Evolutionary conservation across 2,329 filamentous ascomycete genomes (phyloP).

Genomic region (Leptographium galeiforme): DNA sequence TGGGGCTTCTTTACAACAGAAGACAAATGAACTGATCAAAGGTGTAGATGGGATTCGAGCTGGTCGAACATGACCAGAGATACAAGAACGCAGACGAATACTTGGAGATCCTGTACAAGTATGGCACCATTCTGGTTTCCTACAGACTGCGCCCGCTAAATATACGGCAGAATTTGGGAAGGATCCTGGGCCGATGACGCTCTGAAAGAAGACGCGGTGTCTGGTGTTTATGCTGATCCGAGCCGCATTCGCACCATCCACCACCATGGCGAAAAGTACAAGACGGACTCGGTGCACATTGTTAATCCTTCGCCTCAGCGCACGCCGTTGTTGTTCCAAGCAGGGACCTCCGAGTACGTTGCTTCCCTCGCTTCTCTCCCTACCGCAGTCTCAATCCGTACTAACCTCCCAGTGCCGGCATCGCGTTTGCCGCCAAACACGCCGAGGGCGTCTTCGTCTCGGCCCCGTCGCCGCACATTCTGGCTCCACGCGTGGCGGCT

Average conservation of each 20-base stretch:
- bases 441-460: slow-evolving; percentile 13
- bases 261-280: neutral
- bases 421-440: slow-evolving; percentile 12
- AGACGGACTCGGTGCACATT: neutral
- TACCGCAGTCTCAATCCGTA: no score
- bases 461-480: slow-evolving; percentile 1
- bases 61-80: slow-evolving; percentile 9
- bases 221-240: slow-evolving; percentile 5
- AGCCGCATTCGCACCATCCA: slow-evolving; percentile 1
- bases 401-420: slow-evolving; percentile 3
- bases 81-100: slow-evolving; percentile 12
- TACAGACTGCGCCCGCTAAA: no score
- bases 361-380: no score
- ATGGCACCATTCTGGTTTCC: no score
- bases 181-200: slow-evolving; percentile 5
- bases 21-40: no score
- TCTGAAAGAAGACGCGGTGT: slow-evolving; percentile 1
- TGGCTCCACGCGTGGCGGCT: no score
- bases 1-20: no score
- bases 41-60: neutral
- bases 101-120: slow-evolving; percentile 11
- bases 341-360: slow-evolving; percentile 10
- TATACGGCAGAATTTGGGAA: neutral
- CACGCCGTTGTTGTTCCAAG: slow-evolving; percentile 13
- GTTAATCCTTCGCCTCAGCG: slow-evolving; percentile 5